Percentiles rank a stretch among this genome's conserved stretches.
Conservation (phyloP, 2,329 filamentous ascomycete species). For the Hysterium pulicare region DNA sequence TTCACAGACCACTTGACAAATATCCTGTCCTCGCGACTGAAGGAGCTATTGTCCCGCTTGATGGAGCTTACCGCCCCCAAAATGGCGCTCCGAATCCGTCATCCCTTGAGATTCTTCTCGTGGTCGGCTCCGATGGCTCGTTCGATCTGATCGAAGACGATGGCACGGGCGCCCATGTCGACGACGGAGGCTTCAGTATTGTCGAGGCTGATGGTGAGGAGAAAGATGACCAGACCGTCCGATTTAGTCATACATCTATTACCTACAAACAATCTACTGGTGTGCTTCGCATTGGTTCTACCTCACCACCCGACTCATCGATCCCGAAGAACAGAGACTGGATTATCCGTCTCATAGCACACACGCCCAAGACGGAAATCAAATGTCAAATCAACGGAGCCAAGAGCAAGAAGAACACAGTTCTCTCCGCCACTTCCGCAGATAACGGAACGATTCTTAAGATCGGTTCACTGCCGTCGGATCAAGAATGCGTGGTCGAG, state of each 20-base stretch:
- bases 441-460: constrained; percentile 28
- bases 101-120: constrained; percentile 48
- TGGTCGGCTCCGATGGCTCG: constrained; percentile 44
- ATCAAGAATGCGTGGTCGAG: constrained; percentile 25
- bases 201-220: constrained; percentile 41
- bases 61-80: constrained; percentile 39
- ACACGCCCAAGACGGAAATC: constrained; percentile 20
- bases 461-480: constrained; percentile 18
- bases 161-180: constrained; percentile 31
- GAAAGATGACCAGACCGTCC: constrained; percentile 23
- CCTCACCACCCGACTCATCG: constrained; percentile 19
- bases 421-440: constrained; percentile 13
- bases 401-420: constrained; percentile 26
- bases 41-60: constrained; percentile 58
- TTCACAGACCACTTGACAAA: constrained; percentile 50
- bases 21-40: constrained; percentile 55
- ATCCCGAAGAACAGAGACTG: constrained; percentile 29
- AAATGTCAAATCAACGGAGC: constrained; percentile 21
- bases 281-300: constrained; percentile 33
- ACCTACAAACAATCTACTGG: constrained; percentile 37
- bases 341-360: constrained; percentile 30
- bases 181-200: constrained; percentile 35
- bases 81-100: constrained; percentile 51
- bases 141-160: constrained; percentile 52
- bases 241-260: constrained; percentile 32